Base-by-base conservation (phyloP, 306 rosid genomes). In the Quercus aquifolioides region DNA sequence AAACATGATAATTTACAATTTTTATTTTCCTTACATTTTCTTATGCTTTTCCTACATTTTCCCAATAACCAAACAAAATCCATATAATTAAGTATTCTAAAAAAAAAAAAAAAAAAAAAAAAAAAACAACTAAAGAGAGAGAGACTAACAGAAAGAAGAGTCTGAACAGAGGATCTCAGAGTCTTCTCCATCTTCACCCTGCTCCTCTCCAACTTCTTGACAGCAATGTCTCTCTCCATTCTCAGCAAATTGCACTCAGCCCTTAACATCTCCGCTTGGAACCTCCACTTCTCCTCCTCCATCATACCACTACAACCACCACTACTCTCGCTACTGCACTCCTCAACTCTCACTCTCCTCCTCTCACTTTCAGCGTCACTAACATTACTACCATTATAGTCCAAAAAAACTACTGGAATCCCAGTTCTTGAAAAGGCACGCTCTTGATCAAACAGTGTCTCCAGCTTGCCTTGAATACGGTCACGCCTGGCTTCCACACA, bases 191-290 rank as follows among this genome's bases (percentile, higher is more conserved):
- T 25, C 26, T 25, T 25, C 26, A 25, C 26, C 26, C 26, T 25
- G 26, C 26, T 25, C 26, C 26, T 25, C 79, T 88, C 86, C 26
- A 90, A 65, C 86, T 90, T 95, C 85, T 88, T 92, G 12, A 86
- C 80, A 0, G 88, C 90, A 80, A 92, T 88, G 81, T 92, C 96
- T 52, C 88, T 95, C 88, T 95, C 98, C 97, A 95, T 95, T 59
- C 96, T 91, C 91, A 95, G 72, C 81, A 95, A 74, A 76, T 95
- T 95, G 69, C 99, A 95, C 87, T 95, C 99, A 0, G 98, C 97
- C 64, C 98, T 95, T 90, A 95, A 72, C 91, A 92, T 91, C 80
- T 95, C 99, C 0, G 96, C 96, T 79, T 91, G 96, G 87, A 95
- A 91, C 89, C 94, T 87, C 96, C 99, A 92, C 68, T 89, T 92